Percentiles rank a stretch among this genome's conserved stretches.
Conservation (phyloP, 805 yeast species). For the Lachancea sp. region DNA sequence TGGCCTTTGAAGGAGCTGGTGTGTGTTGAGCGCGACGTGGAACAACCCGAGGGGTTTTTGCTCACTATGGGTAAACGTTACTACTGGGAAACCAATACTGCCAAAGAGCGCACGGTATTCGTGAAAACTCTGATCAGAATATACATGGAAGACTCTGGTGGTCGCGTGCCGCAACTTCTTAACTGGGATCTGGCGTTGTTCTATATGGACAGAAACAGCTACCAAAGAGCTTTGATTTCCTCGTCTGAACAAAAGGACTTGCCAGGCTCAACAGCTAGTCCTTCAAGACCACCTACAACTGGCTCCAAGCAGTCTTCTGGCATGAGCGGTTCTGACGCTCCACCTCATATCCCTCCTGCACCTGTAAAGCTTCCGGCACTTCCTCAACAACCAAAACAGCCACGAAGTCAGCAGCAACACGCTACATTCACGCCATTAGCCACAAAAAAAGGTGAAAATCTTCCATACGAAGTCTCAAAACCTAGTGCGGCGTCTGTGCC, state of each 20-base stretch:
- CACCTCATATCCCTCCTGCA: neutral
- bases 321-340: too few relatives aligned
- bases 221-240: conserved; percentile 28
- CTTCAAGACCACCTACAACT: neutral
- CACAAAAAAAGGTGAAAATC: neutral
- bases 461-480: neutral
- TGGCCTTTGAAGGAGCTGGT: conserved; percentile 77
- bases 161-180: conserved; percentile 46
- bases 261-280: neutral
- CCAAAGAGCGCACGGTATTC: conserved; percentile 55
- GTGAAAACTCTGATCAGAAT: conserved; percentile 46
- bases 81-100: conserved; percentile 68
- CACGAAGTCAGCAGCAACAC: neutral
- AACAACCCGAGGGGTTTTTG: conserved; percentile 49
- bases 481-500: neutral
- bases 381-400: neutral
- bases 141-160: conserved; percentile 49
- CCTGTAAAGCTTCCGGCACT: conserved; percentile 3
- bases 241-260: neutral
- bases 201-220: conserved; percentile 35
- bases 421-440: neutral
- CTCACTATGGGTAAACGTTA: conserved; percentile 67
- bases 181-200: conserved; percentile 44
- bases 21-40: conserved; percentile 47
- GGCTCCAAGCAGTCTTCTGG: neutral